Evolutionary conservation across 129 eudicot species (phyloP).

Genomic region (Ambrosia artemisiifolia): DNA sequence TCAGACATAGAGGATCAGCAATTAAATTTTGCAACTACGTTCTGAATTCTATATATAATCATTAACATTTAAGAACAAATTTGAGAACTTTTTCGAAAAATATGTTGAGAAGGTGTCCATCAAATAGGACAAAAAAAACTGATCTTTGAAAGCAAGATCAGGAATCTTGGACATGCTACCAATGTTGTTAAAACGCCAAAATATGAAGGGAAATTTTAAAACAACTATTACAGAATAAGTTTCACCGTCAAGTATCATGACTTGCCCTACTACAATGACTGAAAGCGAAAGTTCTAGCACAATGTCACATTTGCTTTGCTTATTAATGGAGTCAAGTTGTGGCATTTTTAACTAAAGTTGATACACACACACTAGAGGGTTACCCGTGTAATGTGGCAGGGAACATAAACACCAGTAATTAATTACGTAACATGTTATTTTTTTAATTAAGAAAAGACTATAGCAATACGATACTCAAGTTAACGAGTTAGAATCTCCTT

Average conservation of each 20-base stretch:
- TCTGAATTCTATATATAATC: not conserved
- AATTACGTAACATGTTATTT: too few species aligned
- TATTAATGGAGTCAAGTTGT: not conserved
- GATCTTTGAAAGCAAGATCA: slow-evolving; percentile 19
- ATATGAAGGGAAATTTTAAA: not conserved
- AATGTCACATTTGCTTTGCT: slow-evolving; percentile 2
- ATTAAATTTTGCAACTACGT: slow-evolving; percentile 12
- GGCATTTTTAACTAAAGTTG: too few species aligned
- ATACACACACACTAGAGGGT: too few species aligned
- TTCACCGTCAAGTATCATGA: slow-evolving; percentile 10
- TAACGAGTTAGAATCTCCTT: too few species aligned
- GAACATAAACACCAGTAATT: too few species aligned
- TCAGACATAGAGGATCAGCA: slow-evolving; percentile 15
- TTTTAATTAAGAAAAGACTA: too few species aligned
- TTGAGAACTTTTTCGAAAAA: not conserved
- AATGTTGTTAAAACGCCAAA: slow-evolving; percentile 24
- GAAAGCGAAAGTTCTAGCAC: slow-evolving; percentile 22
- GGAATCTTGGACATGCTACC: slow-evolving; percentile 22
- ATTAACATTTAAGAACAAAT: not conserved
- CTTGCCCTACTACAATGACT: slow-evolving; percentile 5
- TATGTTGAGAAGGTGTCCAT: slow-evolving; percentile 12
- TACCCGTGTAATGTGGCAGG: too few species aligned
- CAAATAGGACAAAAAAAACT: slow-evolving; percentile 24
- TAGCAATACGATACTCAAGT: too few species aligned
- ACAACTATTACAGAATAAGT: not conserved